These are phyloP conservation scores for Geosmithia putterillii DNA, from an alignment of 2,329 filamentous ascomycete genomes.

Conservation along the genomic window DNA sequence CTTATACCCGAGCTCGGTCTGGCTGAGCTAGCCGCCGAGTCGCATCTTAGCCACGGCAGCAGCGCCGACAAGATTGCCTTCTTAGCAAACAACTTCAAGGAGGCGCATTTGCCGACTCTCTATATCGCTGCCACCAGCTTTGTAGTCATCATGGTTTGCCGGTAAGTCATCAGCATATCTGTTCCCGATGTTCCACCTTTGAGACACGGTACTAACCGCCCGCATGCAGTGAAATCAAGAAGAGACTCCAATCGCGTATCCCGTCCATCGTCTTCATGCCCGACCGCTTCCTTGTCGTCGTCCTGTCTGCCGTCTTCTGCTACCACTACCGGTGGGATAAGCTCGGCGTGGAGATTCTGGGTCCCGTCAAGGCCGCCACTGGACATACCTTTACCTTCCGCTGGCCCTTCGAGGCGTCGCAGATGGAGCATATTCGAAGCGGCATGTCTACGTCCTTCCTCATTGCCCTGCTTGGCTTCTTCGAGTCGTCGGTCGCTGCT, in stretches of 20 bases:
- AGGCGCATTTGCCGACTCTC: slow-evolving; percentile 64
- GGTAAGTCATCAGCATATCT: slow-evolving; percentile 34
- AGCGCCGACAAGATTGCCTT: slow-evolving; percentile 79
- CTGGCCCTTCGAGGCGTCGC: slow-evolving; percentile 68
- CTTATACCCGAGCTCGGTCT: slow-evolving; percentile 84
- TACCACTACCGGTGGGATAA: slow-evolving; percentile 68
- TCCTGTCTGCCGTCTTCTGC: slow-evolving; percentile 69
- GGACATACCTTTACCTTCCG: slow-evolving; percentile 68
- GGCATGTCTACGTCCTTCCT: slow-evolving; percentile 86
- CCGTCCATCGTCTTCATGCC: slow-evolving; percentile 78
- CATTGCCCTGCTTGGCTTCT: slow-evolving; percentile 93
- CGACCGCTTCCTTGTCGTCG: slow-evolving; percentile 82
- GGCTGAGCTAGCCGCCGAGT: slow-evolving; percentile 47
- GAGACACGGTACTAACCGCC: not conserved
- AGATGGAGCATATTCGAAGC: slow-evolving; percentile 73
- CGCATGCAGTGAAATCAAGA: slow-evolving; percentile 59
- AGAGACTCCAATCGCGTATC: slow-evolving; percentile 64
- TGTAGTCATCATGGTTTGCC: slow-evolving; percentile 76
- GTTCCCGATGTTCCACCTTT: not conserved
- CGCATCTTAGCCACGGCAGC: slow-evolving; percentile 67
- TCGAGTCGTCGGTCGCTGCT: slow-evolving; percentile 91
- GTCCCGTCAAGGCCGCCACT: slow-evolving; percentile 61
- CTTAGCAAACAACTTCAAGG: slow-evolving; percentile 51
- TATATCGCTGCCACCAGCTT: slow-evolving; percentile 72
- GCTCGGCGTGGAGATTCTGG: slow-evolving; percentile 72